Base-by-base conservation (phyloP, 1,284 basidiomycete species). In the Boletus sp. region DNA sequence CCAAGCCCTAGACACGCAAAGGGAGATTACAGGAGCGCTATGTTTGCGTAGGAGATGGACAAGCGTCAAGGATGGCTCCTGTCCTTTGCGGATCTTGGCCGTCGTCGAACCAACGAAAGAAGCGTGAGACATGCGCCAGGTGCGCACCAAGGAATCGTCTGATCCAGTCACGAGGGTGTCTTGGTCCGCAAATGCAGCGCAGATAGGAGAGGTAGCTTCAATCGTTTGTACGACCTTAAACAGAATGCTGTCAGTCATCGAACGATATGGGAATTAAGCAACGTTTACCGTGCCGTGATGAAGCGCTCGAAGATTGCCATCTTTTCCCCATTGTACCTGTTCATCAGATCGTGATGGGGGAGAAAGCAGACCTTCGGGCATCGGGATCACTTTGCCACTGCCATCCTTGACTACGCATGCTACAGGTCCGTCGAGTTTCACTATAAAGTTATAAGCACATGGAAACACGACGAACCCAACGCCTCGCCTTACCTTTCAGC, bases 1-100 rank as follows among this genome's bases (percentile, higher is more conserved):
- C 92, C 92, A 96, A 0, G 84, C 70, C 27, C 85, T 74, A 13
- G 89, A 95, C 0, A 88, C 84, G 3, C 84, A 72, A 3, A 96
- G 72, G 57, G 82, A 86, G 0, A 77, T 65, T 7, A 96, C 80
- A 22, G 77, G 72, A 16, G 78, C 76, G 2, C 78, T 79, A 59
- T 94, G 91, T 10, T 87, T 82, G 5, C 88, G 79, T 72, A 94
- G 80, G 40, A 90, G 82, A 51, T 91, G 82, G 10, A 82, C 80
- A 27, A 88, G 73, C 4, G 75, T 67, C 32, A 68, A 23, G 7
- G 54, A 61, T 9, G 61, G 50, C n/a, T 50, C 53, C 16, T 27
- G 78, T 44, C 34, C 52, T 56, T 39, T 69, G 46, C 19, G 55
- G 44, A n/a, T 35, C 50, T 35, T 67, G 34, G 19, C 16, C 19